Conservation (phyloP, 2,329 filamentous ascomycete species). For the Penicillium aurantiogriseum region DNA sequence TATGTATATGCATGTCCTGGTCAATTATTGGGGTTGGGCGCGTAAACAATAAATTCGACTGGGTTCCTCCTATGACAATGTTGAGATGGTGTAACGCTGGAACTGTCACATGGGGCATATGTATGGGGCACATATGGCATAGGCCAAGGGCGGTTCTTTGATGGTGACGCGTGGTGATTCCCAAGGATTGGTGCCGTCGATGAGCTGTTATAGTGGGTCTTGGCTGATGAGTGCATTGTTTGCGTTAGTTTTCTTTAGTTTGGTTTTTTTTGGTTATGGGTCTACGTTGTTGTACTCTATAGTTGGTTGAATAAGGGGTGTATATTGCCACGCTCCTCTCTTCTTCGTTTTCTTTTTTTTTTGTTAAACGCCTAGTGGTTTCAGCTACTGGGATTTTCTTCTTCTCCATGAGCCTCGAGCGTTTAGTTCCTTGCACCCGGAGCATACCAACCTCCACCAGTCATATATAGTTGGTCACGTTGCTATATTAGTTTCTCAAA, state of each 20-base stretch:
- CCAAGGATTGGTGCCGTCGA: background rate
- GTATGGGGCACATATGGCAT: background rate
- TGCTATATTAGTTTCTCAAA: background rate
- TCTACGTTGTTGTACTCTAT: too few relatives aligned
- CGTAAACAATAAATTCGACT: background rate
- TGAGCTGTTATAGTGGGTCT: background rate
- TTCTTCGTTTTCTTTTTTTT: background rate
- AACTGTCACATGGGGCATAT: constrained; percentile 1
- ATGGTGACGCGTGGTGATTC: background rate
- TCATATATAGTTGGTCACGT: background rate
- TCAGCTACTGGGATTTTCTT: background rate
- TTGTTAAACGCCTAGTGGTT: background rate
- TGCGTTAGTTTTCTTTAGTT: background rate
- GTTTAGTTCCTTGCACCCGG: background rate
- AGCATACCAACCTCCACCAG: background rate
- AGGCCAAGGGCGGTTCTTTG: background rate
- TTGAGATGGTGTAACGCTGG: background rate
- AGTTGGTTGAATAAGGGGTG: too few relatives aligned
- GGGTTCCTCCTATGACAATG: background rate
- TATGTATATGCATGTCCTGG: background rate
- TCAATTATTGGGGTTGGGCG: background rate
- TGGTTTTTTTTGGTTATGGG: background rate
- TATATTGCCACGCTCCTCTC: constrained; percentile 5
- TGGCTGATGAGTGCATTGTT: background rate
- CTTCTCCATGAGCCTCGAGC: background rate